phyloP scores from a whole-genome alignment of 2,329 filamentous ascomycete species.

The Ophiostoma sp. region DNA sequence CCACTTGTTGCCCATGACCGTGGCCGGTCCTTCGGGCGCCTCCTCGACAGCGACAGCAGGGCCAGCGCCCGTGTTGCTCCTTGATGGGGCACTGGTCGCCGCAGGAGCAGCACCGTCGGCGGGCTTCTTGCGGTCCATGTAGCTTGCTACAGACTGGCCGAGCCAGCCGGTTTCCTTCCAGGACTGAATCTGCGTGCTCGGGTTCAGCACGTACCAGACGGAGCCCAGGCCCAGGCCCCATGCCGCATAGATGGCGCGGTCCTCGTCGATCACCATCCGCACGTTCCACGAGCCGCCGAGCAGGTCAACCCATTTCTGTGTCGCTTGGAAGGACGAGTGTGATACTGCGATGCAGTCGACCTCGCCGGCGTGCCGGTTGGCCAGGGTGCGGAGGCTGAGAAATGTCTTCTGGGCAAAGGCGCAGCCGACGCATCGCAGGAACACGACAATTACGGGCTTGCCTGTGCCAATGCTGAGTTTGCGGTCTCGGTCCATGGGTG shows the following conservation, averaged over 20 bases:
- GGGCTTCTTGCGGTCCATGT: slow-evolving; percentile 37
- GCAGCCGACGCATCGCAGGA: slow-evolving; percentile 52
- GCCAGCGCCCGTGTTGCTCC: background rate
- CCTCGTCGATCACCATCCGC: slow-evolving; percentile 51
- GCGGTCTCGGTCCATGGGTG: slow-evolving; percentile 44
- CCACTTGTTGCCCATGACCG: slow-evolving; percentile 52
- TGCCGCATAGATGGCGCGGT: slow-evolving; percentile 52
- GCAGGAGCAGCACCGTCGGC: slow-evolving; percentile 26
- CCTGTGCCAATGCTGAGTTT: slow-evolving; percentile 44
- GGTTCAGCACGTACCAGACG: slow-evolving; percentile 51
- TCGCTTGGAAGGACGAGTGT: slow-evolving; percentile 53
- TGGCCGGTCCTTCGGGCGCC: slow-evolving; percentile 37
- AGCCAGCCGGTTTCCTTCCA: slow-evolving; percentile 54
- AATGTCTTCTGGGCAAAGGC: slow-evolving; percentile 56
- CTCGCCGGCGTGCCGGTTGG: slow-evolving; percentile 45
- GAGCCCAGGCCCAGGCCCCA: slow-evolving; percentile 53
- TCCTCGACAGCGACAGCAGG: slow-evolving; percentile 32
- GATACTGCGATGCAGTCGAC: slow-evolving; percentile 55
- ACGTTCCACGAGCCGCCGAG: slow-evolving; percentile 55
- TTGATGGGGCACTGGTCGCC: slow-evolving; percentile 35
- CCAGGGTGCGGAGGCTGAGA: slow-evolving; percentile 49
- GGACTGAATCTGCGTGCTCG: slow-evolving; percentile 46
- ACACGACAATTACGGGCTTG: slow-evolving; percentile 45
- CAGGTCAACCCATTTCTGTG: slow-evolving; percentile 52
- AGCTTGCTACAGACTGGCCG: slow-evolving; percentile 45